Evolutionary conservation across 2,329 filamentous ascomycete genomes (phyloP).

Genomic region (Exophiala oligosperma): DNA sequence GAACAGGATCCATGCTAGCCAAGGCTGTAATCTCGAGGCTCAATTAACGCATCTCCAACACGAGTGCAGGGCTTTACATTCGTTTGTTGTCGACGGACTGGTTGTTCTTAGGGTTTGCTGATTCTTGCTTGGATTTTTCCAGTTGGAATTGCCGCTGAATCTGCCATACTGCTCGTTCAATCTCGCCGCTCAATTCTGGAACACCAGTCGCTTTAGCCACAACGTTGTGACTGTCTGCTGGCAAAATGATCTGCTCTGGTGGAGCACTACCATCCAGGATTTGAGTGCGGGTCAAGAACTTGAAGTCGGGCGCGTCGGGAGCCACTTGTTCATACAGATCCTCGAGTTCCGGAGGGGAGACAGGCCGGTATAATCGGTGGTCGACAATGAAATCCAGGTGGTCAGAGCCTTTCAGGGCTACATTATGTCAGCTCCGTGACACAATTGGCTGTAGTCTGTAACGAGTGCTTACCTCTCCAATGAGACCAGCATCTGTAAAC

Average conservation of each 20-base stretch:
- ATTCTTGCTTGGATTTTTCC: slow-evolving; percentile 5
- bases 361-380: slow-evolving; percentile 67
- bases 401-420: slow-evolving; percentile 76
- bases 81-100: slow-evolving; percentile 1
- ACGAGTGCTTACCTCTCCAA: slow-evolving; percentile 61
- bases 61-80: neutral
- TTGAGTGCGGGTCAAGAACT: slow-evolving; percentile 35
- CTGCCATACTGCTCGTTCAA: slow-evolving; percentile 75
- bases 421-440: neutral
- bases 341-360: slow-evolving; percentile 70
- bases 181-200: slow-evolving; percentile 69
- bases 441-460: neutral
- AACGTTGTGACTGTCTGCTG: slow-evolving; percentile 52
- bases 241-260: slow-evolving; percentile 48
- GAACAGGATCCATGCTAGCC: too few relatives aligned
- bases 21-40: too few relatives aligned
- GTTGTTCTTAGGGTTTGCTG: neutral
- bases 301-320: slow-evolving; percentile 34
- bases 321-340: slow-evolving; percentile 63
- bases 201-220: slow-evolving; percentile 64
- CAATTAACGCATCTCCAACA: neutral
- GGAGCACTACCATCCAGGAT: slow-evolving; percentile 35
- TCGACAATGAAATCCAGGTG: slow-evolving; percentile 80
- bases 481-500: slow-evolving; percentile 88
- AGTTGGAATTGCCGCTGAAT: slow-evolving; percentile 49